Conservation (phyloP, 2,329 filamentous ascomycete species). For the Aureobasidium vineae region DNA sequence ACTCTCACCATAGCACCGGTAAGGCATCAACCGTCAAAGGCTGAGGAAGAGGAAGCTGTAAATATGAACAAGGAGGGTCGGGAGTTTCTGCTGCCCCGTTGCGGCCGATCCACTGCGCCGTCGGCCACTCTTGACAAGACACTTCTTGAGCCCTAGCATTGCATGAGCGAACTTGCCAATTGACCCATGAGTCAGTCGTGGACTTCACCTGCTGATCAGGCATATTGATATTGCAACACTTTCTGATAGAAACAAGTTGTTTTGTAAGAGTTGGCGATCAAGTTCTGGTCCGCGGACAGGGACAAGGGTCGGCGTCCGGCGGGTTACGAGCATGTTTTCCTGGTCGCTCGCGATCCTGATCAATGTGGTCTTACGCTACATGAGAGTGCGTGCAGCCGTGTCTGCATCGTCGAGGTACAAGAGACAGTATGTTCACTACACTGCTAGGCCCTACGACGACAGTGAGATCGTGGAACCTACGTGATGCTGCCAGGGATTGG, state of each 20-base stretch:
- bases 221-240: neutral
- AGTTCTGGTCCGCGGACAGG: neutral
- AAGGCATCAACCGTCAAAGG: neutral
- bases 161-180: neutral
- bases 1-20: neutral
- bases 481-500: neutral
- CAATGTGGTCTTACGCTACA: neutral
- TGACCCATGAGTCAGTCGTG: neutral
- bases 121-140: slow-evolving; percentile 3
- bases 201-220: slow-evolving; percentile 13
- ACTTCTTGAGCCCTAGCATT: neutral
- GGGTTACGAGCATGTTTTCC: neutral
- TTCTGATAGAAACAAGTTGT: neutral
- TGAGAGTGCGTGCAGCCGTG: neutral
- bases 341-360: neutral
- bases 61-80: neutral
- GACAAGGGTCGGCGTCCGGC: neutral
- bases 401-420: neutral
- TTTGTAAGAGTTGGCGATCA: neutral
- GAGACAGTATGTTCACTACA: neutral
- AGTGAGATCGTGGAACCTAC: neutral
- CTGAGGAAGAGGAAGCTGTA: neutral
- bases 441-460: neutral
- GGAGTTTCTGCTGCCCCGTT: neutral
- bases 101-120: neutral